Percentiles rank a stretch among this genome's conserved stretches.
These are phyloP conservation scores for Euphorbia celastroides DNA, from an alignment of 441 rosid species.

Conservation along the genomic window DNA sequence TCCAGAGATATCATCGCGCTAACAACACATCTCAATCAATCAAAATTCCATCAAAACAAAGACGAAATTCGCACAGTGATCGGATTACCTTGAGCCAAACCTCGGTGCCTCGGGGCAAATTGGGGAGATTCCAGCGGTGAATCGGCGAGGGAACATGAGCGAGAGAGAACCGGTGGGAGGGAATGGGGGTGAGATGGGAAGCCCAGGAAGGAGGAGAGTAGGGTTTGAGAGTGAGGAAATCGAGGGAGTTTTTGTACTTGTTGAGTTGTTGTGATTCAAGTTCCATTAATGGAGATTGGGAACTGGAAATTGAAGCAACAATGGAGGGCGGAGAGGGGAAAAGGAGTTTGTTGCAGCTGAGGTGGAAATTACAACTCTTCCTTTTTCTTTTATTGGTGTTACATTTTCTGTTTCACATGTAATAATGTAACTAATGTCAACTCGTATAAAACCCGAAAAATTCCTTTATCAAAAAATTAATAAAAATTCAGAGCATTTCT, in stretches of 20 bases:
- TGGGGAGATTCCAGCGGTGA: slow-evolving; percentile 84
- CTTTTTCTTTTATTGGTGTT: no score
- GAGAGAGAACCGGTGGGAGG: slow-evolving; percentile 66
- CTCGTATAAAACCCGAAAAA: no score
- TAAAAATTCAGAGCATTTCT: no score
- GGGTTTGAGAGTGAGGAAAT: slow-evolving; percentile 53
- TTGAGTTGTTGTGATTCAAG: slow-evolving; percentile 5
- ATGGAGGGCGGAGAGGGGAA: background rate
- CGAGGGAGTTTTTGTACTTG: slow-evolving; percentile 12
- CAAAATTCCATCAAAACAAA: background rate
- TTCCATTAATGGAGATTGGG: slow-evolving; percentile 11
- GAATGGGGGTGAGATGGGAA: slow-evolving; percentile 60
- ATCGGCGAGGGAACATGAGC: slow-evolving; percentile 87
- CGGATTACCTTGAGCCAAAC: slow-evolving; percentile 69
- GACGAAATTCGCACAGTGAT: background rate
- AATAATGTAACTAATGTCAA: no score
- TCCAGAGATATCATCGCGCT: slow-evolving; percentile 88
- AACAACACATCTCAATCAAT: background rate
- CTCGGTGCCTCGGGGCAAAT: slow-evolving; percentile 66
- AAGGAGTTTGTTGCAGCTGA: background rate
- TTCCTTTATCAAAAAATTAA: no score
- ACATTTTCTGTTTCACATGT: no score
- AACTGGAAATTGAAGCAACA: background rate
- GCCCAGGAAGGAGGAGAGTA: slow-evolving; percentile 88
- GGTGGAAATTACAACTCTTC: no score